Percentiles rank a stretch among this genome's conserved stretches.
These are phyloP conservation scores for Pelargonium australe DNA, from an alignment of 441 rosid genomes.

Conservation along the genomic window DNA sequence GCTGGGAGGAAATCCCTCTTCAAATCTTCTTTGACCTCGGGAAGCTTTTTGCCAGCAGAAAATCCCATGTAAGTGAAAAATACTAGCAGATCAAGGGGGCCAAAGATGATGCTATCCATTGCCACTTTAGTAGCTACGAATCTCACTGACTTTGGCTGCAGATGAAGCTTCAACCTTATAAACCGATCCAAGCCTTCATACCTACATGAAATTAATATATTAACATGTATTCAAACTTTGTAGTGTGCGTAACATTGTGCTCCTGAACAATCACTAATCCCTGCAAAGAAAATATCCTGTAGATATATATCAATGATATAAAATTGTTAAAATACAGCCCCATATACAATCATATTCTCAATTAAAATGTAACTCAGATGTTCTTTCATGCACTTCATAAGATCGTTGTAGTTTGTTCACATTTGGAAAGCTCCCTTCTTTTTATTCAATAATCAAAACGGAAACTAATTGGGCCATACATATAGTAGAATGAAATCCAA, in stretches of 20 bases:
- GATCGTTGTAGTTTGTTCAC: too few species aligned
- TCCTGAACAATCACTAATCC: too few species aligned
- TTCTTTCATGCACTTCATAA: too few species aligned
- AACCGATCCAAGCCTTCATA: slow-evolving; percentile 78
- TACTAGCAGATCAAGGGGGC: slow-evolving; percentile 72
- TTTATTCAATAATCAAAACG: not conserved
- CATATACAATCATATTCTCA: not conserved
- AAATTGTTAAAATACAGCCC: not conserved
- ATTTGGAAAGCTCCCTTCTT: not conserved
- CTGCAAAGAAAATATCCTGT: too few species aligned
- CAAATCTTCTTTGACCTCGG: slow-evolving; percentile 74
- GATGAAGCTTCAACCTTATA: slow-evolving; percentile 56
- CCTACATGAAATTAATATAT: slow-evolving; percentile 31
- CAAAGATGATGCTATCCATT: slow-evolving; percentile 78
- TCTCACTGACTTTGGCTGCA: slow-evolving; percentile 56
- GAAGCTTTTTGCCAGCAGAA: slow-evolving; percentile 56
- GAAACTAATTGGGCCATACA: not conserved
- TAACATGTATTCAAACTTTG: too few species aligned
- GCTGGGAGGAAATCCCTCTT: slow-evolving; percentile 96
- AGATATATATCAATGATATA: too few species aligned
- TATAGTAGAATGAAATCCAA: not conserved
- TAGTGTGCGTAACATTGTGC: too few species aligned
- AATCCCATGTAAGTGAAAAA: slow-evolving; percentile 95
- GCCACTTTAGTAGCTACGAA: slow-evolving; percentile 88
- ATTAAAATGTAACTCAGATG: too few species aligned